These are phyloP conservation scores for Coleophoma crateriformis DNA, from an alignment of 2,329 filamentous ascomycete genomes.

Conservation along the genomic window DNA sequence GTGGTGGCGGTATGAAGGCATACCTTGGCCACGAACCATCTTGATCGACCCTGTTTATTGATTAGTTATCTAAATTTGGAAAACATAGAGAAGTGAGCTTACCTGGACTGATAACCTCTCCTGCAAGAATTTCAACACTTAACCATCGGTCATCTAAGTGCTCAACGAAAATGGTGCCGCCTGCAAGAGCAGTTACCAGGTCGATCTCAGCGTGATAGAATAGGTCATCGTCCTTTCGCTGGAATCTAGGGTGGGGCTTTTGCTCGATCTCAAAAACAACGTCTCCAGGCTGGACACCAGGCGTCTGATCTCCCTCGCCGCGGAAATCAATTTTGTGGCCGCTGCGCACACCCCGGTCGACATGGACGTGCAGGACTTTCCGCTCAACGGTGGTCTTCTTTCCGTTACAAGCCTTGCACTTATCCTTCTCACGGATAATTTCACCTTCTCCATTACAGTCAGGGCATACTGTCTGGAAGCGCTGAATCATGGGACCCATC, in stretches of 20 bases:
- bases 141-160: constrained; percentile 97
- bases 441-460: constrained; percentile 98
- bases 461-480: constrained; percentile 97
- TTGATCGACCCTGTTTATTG: constrained; percentile 69
- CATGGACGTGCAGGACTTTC: constrained; percentile 96
- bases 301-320: constrained; percentile 93
- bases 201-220: constrained; percentile 96
- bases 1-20: constrained; percentile 94
- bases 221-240: constrained; percentile 91
- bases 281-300: constrained; percentile 88
- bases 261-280: constrained; percentile 99
- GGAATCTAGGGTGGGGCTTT: constrained; percentile 95
- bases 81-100: constrained; percentile 31
- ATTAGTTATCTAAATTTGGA: constrained; percentile 5
- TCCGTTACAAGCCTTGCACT: constrained; percentile 91
- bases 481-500: constrained; percentile 99
- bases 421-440: constrained; percentile 93
- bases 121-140: constrained; percentile 84
- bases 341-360: constrained; percentile 88
- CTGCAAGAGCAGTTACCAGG: constrained; percentile 87
- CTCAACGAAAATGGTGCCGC: constrained; percentile 87
- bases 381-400: constrained; percentile 98
- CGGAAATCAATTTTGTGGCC: constrained; percentile 97
- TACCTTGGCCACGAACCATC: constrained; percentile 92
- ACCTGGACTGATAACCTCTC: constrained; percentile 92